phyloP scores from a whole-genome alignment of 495 filamentous ascomycete species.

The Aspergillus haitiensis region DNA sequence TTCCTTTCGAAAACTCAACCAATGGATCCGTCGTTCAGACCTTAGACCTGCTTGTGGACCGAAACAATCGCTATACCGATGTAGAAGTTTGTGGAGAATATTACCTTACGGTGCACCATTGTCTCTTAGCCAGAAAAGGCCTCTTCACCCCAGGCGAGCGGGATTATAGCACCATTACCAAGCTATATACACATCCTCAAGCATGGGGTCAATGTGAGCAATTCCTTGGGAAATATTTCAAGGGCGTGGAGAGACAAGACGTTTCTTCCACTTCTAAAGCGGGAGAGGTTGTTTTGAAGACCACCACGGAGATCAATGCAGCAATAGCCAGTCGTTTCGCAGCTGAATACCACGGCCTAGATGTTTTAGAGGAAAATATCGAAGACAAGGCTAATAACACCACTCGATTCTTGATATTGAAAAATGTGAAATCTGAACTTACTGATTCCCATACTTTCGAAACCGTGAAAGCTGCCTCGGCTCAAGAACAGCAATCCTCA shows the following conservation, averaged over 20 bases:
- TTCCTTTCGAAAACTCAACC: slow-evolving; percentile 94
- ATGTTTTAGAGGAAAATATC: slow-evolving; percentile 69
- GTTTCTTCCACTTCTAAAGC: slow-evolving; percentile 83
- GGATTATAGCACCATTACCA: slow-evolving; percentile 38
- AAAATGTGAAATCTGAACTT: slow-evolving; percentile 41
- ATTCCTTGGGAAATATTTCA: slow-evolving; percentile 68
- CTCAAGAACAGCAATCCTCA: slow-evolving; percentile 9
- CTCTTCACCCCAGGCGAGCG: slow-evolving; percentile 31
- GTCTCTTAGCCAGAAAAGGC: slow-evolving; percentile 60
- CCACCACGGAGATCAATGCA: slow-evolving; percentile 57
- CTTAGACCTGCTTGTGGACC: slow-evolving; percentile 83
- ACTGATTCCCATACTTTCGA: slow-evolving; percentile 27
- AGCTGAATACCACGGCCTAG: slow-evolving; percentile 63
- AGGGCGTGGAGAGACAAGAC: slow-evolving; percentile 73
- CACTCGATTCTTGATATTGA: slow-evolving; percentile 82
- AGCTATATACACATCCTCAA: slow-evolving; percentile 88
- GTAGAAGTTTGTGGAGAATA: slow-evolving; percentile 75
- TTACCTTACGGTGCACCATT: slow-evolving; percentile 85
- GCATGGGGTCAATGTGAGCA: slow-evolving; percentile 87
- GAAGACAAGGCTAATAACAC: slow-evolving; percentile 84
- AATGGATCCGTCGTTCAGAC: slow-evolving; percentile 89
- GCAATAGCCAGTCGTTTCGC: slow-evolving; percentile 78
- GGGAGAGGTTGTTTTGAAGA: slow-evolving; percentile 69
- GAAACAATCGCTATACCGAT: slow-evolving; percentile 56
- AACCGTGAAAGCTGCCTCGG: slow-evolving; percentile 14